phyloP scores from a whole-genome alignment of 2,329 filamentous ascomycete species.

The Colletotrichum camelliae region DNA sequence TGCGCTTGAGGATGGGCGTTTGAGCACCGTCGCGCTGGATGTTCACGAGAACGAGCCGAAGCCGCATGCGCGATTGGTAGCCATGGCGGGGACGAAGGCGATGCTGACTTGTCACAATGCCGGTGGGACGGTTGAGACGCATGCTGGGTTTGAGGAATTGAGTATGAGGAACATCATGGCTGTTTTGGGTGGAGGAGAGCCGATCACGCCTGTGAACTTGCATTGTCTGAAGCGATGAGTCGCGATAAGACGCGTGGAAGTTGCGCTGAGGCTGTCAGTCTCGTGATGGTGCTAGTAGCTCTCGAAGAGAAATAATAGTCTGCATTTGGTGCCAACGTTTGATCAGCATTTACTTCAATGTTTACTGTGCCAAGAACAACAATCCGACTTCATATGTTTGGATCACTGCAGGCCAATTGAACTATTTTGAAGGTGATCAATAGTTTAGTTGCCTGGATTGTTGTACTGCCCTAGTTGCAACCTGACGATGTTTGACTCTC shows the following conservation, averaged over 20 bases:
- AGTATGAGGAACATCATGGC: constrained; percentile 71
- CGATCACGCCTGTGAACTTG: constrained; percentile 68
- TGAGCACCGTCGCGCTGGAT: constrained; percentile 65
- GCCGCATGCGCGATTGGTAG: constrained; percentile 51
- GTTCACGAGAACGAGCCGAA: constrained; percentile 67
- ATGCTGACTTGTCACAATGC: constrained; percentile 73
- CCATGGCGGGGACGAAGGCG: constrained; percentile 47
- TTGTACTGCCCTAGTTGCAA: too few species aligned
- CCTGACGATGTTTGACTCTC: neutral
- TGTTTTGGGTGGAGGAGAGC: constrained; percentile 55
- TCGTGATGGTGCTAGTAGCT: neutral
- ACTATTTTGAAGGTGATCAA: too few species aligned
- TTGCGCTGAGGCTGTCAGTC: neutral
- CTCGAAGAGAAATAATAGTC: too few species aligned
- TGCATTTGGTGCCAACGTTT: too few species aligned
- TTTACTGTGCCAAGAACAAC: too few species aligned
- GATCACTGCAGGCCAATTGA: too few species aligned
- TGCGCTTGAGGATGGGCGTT: constrained; percentile 56
- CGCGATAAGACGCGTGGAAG: neutral
- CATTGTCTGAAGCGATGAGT: constrained; percentile 47
- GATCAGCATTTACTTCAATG: too few species aligned
- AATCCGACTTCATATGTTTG: too few species aligned
- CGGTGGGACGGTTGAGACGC: constrained; percentile 70
- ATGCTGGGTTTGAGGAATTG: constrained; percentile 69
- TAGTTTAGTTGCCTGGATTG: too few species aligned